These are phyloP conservation scores for Antrodiella citrinella DNA, from an alignment of 768 basidiomycete genomes.

Conservation along the genomic window DNA sequence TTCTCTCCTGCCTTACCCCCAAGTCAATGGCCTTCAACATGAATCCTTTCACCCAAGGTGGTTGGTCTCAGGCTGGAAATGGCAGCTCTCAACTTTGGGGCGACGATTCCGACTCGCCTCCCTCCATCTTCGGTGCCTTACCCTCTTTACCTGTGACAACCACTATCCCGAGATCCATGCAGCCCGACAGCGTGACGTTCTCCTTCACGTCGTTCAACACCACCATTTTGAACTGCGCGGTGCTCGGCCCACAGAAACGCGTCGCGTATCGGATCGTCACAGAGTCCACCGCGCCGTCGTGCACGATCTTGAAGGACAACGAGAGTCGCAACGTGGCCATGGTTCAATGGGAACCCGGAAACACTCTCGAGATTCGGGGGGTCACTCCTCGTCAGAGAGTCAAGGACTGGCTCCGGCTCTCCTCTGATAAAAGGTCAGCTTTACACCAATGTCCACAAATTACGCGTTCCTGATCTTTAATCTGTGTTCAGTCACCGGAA, in stretches of 20 bases:
- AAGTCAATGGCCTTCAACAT: constrained; percentile 13
- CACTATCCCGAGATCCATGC: constrained; percentile 15
- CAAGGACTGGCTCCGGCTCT: constrained; percentile 47
- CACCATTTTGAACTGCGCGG: constrained; percentile 44
- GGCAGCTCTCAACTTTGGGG: constrained; percentile 12
- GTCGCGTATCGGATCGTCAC: constrained; percentile 43
- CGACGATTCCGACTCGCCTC: constrained; percentile 17
- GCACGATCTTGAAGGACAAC: constrained; percentile 44
- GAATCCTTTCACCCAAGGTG: constrained; percentile 21
- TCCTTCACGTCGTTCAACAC: constrained; percentile 44
- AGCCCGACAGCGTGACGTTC: constrained; percentile 31
- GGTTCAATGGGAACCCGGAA: constrained; percentile 46
- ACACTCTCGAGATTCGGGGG: constrained; percentile 46
- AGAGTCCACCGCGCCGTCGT: constrained; percentile 39
- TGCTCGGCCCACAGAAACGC: constrained; percentile 43
- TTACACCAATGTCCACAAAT: no score
- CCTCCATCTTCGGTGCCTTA: constrained; percentile 58
- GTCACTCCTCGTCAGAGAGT: constrained; percentile 40
- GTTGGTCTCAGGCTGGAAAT: constrained; percentile 9
- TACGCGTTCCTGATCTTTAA: no score
- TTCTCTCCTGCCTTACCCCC: neutral
- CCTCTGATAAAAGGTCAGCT: constrained; percentile 37
- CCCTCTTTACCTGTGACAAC: constrained; percentile 34
- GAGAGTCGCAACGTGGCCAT: constrained; percentile 42
- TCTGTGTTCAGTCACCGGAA: constrained; percentile 28